Evolutionary conservation across 2,329 filamentous ascomycete genomes (phyloP).

Genomic region (Pyrenophora seminiperda): DNA sequence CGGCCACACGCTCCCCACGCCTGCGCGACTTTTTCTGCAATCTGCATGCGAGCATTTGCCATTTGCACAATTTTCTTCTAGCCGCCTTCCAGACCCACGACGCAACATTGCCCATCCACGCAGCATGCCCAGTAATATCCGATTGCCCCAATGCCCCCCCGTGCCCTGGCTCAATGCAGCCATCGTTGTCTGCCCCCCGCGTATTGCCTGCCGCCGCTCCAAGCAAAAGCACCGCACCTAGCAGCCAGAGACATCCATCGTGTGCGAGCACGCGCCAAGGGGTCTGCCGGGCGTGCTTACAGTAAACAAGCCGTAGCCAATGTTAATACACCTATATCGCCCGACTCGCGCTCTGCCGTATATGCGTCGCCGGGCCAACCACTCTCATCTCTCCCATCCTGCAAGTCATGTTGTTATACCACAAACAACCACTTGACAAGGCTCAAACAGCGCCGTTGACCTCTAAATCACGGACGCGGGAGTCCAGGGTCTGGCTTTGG

Average conservation of each 20-base stretch:
- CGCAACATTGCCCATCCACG: conserved; percentile 1
- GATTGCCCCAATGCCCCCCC: conserved; percentile 10
- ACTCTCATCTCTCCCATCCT: conserved; percentile 17
- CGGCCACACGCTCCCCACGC: conserved; percentile 17
- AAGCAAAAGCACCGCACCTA: conserved; percentile 8
- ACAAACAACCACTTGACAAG: conserved; percentile 9
- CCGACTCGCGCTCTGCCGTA: conserved; percentile 18
- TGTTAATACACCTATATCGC: conserved; percentile 13
- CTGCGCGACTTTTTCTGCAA: conserved; percentile 15
- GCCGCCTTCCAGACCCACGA: conserved; percentile 23
- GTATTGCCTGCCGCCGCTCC: conserved; percentile 21
- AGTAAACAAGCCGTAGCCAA: conserved; percentile 15
- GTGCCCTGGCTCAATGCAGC: conserved; percentile 13
- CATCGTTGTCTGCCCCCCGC: conserved; percentile 13
- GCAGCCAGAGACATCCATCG: too few relatives aligned
- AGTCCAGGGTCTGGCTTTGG: conserved; percentile 11
- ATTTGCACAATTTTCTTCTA: conserved; percentile 25
- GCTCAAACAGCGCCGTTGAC: neutral
- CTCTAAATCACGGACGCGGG: conserved; percentile 4
- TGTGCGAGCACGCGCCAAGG: conserved; percentile 16
- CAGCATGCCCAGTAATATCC: conserved; percentile 4
- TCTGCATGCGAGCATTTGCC: conserved; percentile 16
- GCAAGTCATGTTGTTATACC: conserved; percentile 16
- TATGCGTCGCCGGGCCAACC: conserved; percentile 24
- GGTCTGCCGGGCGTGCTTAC: conserved; percentile 16